These are phyloP conservation scores for Eleusine coracana DNA, from an alignment of 176 grass and related monocot species.

Conservation along the genomic window DNA sequence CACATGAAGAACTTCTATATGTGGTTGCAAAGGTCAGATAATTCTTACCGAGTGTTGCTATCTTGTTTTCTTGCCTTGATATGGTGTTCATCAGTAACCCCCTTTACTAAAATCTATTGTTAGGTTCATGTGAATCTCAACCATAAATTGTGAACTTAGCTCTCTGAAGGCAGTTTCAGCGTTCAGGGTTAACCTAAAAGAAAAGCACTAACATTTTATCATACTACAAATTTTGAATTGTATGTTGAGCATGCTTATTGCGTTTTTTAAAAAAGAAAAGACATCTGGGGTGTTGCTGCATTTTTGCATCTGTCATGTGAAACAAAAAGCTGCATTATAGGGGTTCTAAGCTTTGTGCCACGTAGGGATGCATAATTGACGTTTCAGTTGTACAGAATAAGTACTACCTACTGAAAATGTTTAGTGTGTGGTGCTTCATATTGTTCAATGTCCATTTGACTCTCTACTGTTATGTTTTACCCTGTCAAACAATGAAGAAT, in stretches of 20 bases:
- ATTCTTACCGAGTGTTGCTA: not conserved
- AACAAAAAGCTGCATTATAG: not conserved
- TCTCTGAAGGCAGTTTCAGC: not conserved
- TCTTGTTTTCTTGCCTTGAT: slow-evolving; percentile 18
- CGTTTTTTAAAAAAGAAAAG: not conserved
- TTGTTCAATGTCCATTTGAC: too few species aligned
- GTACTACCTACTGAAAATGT: too few species aligned
- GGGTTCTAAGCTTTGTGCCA: slow-evolving; percentile 1
- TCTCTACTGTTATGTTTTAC: too few species aligned
- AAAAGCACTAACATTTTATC: not conserved
- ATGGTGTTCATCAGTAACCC: not conserved
- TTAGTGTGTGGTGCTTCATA: too few species aligned
- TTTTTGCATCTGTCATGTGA: slow-evolving; percentile 2
- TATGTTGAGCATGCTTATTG: not conserved
- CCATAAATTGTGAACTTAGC: not conserved
- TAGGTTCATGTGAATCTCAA: not conserved
- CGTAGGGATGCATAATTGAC: not conserved
- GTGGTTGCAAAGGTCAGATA: slow-evolving; percentile 73
- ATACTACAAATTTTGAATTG: slow-evolving; percentile 12
- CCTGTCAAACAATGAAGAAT: too few species aligned
- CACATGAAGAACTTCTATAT: slow-evolving; percentile 90
- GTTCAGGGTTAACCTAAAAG: not conserved
- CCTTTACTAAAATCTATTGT: not conserved
- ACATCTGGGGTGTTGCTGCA: not conserved
- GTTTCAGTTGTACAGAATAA: slow-evolving; percentile 16